Percentiles rank a stretch among this genome's conserved stretches.
Evolutionary conservation across 768 basidiomycete species (phyloP).

Genomic region (Psilocybe cyanescens): DNA sequence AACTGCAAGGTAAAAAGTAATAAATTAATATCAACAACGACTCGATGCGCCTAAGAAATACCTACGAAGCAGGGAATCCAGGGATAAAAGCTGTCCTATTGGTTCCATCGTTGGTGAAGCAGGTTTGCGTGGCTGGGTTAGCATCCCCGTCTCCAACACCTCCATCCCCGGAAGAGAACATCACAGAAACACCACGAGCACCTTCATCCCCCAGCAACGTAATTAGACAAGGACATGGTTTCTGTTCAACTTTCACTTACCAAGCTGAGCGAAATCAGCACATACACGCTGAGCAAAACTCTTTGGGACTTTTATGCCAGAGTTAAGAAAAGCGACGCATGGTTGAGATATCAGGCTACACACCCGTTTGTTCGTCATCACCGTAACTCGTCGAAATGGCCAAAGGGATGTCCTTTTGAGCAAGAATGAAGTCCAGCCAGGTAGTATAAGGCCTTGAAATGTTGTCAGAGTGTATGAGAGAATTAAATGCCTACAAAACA

Average conservation of each 20-base stretch:
- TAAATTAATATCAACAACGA: slow-evolving; percentile 19
- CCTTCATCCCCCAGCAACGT: slow-evolving; percentile 36
- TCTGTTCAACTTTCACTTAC: slow-evolving; percentile 30
- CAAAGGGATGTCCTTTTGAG: slow-evolving; percentile 48
- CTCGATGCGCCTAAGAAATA: slow-evolving; percentile 19
- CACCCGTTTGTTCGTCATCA: slow-evolving; percentile 71
- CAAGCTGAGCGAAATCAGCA: slow-evolving; percentile 60
- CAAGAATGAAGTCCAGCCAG: slow-evolving; percentile 63
- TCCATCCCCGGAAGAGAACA: slow-evolving; percentile 66
- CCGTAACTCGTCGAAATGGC: slow-evolving; percentile 72
- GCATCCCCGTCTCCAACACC: slow-evolving; percentile 67
- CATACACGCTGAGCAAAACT: slow-evolving; percentile 60
- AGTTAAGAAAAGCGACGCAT: background rate
- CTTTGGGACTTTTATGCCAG: slow-evolving; percentile 46
- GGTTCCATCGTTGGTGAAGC: slow-evolving; percentile 62
- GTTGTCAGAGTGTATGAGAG: background rate
- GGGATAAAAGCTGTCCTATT: slow-evolving; percentile 56
- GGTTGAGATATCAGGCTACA: background rate
- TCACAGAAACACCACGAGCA: slow-evolving; percentile 61
- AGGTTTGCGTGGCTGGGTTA: slow-evolving; percentile 52
- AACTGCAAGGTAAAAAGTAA: slow-evolving; percentile 24
- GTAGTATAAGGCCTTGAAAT: slow-evolving; percentile 33
- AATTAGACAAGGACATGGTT: background rate
- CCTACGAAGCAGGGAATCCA: slow-evolving; percentile 58
- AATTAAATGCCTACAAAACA: background rate